Percentiles rank a stretch among this genome's conserved stretches.
Evolutionary conservation across 1,139 yeast genomes (phyloP).

Genomic region (Pichia inconspicua): DNA sequence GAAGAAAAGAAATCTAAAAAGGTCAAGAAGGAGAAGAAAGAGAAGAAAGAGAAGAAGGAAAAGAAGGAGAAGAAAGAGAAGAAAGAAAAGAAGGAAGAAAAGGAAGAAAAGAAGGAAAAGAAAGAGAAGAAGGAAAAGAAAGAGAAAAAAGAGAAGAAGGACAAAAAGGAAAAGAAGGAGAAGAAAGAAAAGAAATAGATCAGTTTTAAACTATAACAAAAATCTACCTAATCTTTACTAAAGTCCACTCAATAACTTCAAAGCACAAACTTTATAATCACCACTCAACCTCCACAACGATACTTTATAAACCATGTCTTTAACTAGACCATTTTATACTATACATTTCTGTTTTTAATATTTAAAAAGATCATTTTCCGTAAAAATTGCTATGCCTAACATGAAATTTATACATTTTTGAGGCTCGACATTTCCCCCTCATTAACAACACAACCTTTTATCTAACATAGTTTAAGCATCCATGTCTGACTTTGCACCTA

Average conservation of each 20-base stretch:
- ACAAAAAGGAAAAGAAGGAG: constrained; percentile 33
- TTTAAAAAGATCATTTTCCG: constrained; percentile 1
- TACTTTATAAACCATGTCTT: constrained; percentile 1
- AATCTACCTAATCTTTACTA: background rate
- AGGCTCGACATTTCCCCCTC: too few relatives aligned
- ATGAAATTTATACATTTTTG: too few relatives aligned
- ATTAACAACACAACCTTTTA: too few relatives aligned
- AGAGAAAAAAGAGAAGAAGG: constrained; percentile 31
- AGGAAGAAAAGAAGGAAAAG: constrained; percentile 39
- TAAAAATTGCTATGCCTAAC: background rate
- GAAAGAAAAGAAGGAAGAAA: constrained; percentile 30
- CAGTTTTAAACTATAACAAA: constrained; percentile 24
- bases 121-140: constrained; percentile 40
- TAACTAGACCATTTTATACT: background rate
- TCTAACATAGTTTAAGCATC: too few relatives aligned
- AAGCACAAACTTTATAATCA: constrained; percentile 1
- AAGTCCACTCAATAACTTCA: background rate
- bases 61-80: constrained; percentile 32
- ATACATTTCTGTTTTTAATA: constrained; percentile 11
- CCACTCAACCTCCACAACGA: constrained; percentile 2
- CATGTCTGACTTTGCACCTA: constrained; percentile 2
- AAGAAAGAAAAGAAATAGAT: constrained; percentile 40
- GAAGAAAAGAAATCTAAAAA: constrained; percentile 22
- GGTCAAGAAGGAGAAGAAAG: constrained; percentile 30
- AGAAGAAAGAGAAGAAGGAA: constrained; percentile 36